Evolutionary conservation across 1,139 yeast species (phyloP).

Genomic region (Nakaseomyces delphensis): DNA sequence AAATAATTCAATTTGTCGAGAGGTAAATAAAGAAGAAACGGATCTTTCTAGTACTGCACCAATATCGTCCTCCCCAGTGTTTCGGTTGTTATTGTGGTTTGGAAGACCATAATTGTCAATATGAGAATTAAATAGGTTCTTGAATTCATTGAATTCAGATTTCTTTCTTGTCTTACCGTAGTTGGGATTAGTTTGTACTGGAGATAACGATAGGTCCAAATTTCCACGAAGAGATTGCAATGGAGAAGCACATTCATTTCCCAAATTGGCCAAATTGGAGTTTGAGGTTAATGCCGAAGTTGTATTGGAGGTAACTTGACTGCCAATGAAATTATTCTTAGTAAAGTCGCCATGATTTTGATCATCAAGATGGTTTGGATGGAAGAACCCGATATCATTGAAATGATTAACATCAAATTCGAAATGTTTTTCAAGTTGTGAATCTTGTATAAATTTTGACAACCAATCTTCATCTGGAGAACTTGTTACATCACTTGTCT

Average conservation of each 20-base stretch:
- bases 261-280: not conserved
- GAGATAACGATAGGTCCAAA: not conserved
- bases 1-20: conserved; percentile 53
- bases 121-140: not conserved
- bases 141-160: conserved; percentile 6
- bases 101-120: conserved; percentile 4
- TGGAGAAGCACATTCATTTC: not conserved
- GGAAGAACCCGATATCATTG: conserved; percentile 46
- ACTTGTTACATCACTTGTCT: not conserved
- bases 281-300: conserved; percentile 2
- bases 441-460: conserved; percentile 47
- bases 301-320: not conserved
- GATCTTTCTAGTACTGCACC: conserved; percentile 7
- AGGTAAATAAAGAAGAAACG: conserved; percentile 37
- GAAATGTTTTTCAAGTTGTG: conserved; percentile 48
- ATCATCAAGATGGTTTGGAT: conserved; percentile 5
- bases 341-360: not conserved
- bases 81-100: not conserved
- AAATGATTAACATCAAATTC: conserved; percentile 33
- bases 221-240: not conserved
- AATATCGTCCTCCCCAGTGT: not conserved
- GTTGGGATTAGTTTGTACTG: not conserved
- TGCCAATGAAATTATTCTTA: not conserved
- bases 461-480: conserved; percentile 48
- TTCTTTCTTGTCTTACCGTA: not conserved